phyloP scores from a whole-genome alignment of 75 land plant species.

The Picea glauca region DNA sequence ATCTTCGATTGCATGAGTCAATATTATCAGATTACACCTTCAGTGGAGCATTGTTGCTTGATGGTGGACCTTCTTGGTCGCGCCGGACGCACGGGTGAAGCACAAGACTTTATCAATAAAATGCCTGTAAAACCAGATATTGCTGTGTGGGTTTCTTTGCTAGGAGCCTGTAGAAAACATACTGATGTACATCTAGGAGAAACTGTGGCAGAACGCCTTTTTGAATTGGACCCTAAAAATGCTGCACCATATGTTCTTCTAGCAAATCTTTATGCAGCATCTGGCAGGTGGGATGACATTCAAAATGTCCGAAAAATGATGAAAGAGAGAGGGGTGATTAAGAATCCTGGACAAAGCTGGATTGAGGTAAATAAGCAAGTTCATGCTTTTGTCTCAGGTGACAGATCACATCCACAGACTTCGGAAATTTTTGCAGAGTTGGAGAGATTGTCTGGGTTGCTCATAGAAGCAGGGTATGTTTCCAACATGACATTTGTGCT shows the following conservation, averaged over 20 bases:
- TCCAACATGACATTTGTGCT: background rate
- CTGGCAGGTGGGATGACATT: constrained; percentile 27
- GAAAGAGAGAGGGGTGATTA: constrained; percentile 15
- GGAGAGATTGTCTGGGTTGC: constrained; percentile 7
- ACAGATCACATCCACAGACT: constrained; percentile 11
- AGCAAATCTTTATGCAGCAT: constrained; percentile 19
- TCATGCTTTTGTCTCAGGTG: constrained; percentile 6
- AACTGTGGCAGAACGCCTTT: constrained; percentile 1
- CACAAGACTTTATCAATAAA: constrained; percentile 1
- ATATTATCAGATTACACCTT: constrained; percentile 7
- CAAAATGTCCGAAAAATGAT: constrained; percentile 5
- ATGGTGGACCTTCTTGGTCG: constrained; percentile 10
- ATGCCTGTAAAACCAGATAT: constrained; percentile 12
- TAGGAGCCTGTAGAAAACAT: constrained; percentile 13
- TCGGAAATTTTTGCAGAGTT: background rate
- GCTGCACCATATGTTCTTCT: constrained; percentile 12
- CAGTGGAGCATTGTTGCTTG: constrained; percentile 10
- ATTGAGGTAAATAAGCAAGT: constrained; percentile 15
- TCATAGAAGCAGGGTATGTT: constrained; percentile 8
- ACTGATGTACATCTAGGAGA: background rate
- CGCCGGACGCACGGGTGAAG: background rate
- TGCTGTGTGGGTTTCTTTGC: background rate
- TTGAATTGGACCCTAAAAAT: background rate
- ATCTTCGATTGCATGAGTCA: constrained; percentile 8
- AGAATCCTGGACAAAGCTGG: constrained; percentile 15